Percentiles rank a stretch among this genome's conserved stretches.
phyloP scores from a whole-genome alignment of 176 grass and related monocot species.

The barley (Hordeum vulgare) region MorexV3_pseudomolecules_assembly NC_058520.1:464492158-464492657 shows the following conservation, averaged over 20 bases:
- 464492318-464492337: neutral
- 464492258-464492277: neutral
- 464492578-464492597: too few species aligned
- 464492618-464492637: too few species aligned
- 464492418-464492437: neutral
- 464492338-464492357: neutral
- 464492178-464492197: slow-evolving; percentile 14
- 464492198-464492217: too few species aligned
- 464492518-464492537: too few species aligned
- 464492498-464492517: too few species aligned
- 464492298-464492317: neutral
- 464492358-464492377: neutral
- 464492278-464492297: neutral
- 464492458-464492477: too few species aligned
- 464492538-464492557: too few species aligned
- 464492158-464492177: neutral
- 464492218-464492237: neutral
- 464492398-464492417: neutral
- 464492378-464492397: neutral
- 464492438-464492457: too few species aligned
- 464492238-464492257: slow-evolving; percentile 24
- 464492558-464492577: too few species aligned
- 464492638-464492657: too few species aligned
- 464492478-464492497: too few species aligned
- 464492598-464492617: too few species aligned